phyloP scores from a whole-genome alignment of 371 early-diverging fungal genomes.

The Capillidium rhysosporum region DNA sequence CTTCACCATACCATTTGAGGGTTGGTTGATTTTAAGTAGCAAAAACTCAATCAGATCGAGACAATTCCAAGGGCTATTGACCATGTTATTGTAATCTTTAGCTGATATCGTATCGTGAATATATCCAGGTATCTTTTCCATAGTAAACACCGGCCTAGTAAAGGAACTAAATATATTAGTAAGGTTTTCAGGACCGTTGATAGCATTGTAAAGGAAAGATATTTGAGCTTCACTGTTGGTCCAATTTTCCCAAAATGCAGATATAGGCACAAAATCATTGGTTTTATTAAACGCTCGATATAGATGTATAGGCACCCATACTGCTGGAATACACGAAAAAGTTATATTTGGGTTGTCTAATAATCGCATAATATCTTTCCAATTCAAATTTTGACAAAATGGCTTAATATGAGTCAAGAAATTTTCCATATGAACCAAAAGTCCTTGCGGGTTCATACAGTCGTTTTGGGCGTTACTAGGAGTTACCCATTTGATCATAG shows the following conservation, averaged over 20 bases:
- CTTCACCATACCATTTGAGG: not conserved
- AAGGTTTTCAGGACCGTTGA: not conserved
- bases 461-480: no score
- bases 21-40: not conserved
- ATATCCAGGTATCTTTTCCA: not conserved
- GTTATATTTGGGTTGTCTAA: no score
- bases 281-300: no score
- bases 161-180: not conserved
- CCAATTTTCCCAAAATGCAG: conserved; percentile 4
- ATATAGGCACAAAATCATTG: not conserved
- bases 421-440: no score
- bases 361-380: no score
- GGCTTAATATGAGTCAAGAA: no score
- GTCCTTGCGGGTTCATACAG: no score
- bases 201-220: conserved; percentile 1
- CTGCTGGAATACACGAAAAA: no score
- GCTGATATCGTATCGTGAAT: not conserved
- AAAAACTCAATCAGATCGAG: conserved; percentile 1
- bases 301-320: no score
- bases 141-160: not conserved
- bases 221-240: not conserved
- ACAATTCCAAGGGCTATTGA: not conserved
- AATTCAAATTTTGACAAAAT: no score
- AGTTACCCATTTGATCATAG: not conserved
- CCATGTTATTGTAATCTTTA: not conserved